Conservation (phyloP, 352 stramenopile species). For the Lagenidium giganteum region DNA sequence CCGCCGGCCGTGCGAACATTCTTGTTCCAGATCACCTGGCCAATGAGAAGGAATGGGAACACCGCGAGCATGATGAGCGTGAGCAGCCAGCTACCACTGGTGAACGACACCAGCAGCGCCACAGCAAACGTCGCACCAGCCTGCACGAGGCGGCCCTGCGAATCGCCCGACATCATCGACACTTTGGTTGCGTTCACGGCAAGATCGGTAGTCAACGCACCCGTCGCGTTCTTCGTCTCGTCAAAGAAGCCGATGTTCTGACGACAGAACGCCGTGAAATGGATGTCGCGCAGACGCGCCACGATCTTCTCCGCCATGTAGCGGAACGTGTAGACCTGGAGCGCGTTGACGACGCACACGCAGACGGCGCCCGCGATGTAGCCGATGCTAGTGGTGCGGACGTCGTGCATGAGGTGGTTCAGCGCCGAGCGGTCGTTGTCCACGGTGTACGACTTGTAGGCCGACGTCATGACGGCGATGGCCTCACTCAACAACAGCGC, state of each 20-base stretch:
- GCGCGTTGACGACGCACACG: slow-evolving; percentile 19
- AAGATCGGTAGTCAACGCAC: slow-evolving; percentile 31
- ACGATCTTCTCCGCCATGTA: slow-evolving; percentile 37
- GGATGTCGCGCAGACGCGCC: slow-evolving; percentile 22
- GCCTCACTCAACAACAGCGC: slow-evolving; percentile 22
- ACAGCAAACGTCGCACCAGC: slow-evolving; percentile 33
- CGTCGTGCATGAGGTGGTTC: slow-evolving; percentile 16
- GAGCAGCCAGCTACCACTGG: slow-evolving; percentile 44
- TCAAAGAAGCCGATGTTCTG: slow-evolving; percentile 69
- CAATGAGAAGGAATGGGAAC: slow-evolving; percentile 45
- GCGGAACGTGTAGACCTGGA: slow-evolving; percentile 30
- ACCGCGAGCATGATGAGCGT: slow-evolving; percentile 46
- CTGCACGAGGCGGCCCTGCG: slow-evolving; percentile 26
- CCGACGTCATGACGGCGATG: slow-evolving; percentile 27
- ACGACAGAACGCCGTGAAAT: slow-evolving; percentile 22
- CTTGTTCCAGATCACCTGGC: slow-evolving; percentile 17
- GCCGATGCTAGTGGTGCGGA: slow-evolving; percentile 14
- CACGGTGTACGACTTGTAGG: slow-evolving; percentile 22
- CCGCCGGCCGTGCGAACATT: slow-evolving; percentile 39
- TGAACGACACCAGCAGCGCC: slow-evolving; percentile 42
- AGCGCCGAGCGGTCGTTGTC: slow-evolving; percentile 17
- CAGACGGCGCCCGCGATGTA: slow-evolving; percentile 20
- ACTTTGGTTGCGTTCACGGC: slow-evolving; percentile 39
- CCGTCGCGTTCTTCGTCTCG: slow-evolving; percentile 46
- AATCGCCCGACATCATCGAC: slow-evolving; percentile 29